These are phyloP conservation scores for Candida piceae DNA, from an alignment of 805 yeast genomes.

Conservation along the genomic window DNA sequence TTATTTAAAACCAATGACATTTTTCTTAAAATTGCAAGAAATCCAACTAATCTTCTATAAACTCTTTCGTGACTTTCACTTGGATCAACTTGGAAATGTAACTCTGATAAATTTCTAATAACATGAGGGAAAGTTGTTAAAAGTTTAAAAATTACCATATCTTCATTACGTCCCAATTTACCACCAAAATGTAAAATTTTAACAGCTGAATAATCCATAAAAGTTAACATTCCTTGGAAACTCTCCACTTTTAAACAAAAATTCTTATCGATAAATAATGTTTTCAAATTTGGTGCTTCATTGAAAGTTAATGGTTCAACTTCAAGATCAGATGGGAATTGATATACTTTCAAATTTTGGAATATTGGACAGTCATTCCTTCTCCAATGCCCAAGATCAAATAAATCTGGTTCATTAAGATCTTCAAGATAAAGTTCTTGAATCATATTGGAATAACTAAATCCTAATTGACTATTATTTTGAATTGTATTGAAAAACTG, in stretches of 20 bases:
- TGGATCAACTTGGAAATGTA: slow-evolving; percentile 24
- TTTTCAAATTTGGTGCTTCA: slow-evolving; percentile 23
- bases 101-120: slow-evolving; percentile 19
- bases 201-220: slow-evolving; percentile 19
- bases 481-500: slow-evolving; percentile 17
- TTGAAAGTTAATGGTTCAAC: slow-evolving; percentile 22
- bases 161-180: slow-evolving; percentile 29
- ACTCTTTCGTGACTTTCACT: slow-evolving; percentile 21
- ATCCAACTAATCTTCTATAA: slow-evolving; percentile 31
- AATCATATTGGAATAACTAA: slow-evolving; percentile 21
- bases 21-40: slow-evolving; percentile 29
- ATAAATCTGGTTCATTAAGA: slow-evolving; percentile 6
- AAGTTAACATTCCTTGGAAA: slow-evolving; percentile 20
- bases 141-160: slow-evolving; percentile 27
- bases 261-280: slow-evolving; percentile 23
- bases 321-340: slow-evolving; percentile 17
- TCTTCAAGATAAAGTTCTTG: slow-evolving; percentile 23
- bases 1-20: slow-evolving; percentile 25
- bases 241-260: slow-evolving; percentile 24
- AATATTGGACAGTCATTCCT: slow-evolving; percentile 6
- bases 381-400: slow-evolving; percentile 24
- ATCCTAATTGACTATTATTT: slow-evolving; percentile 13
- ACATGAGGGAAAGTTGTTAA: slow-evolving; percentile 25
- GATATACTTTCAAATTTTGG: slow-evolving; percentile 15
- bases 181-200: slow-evolving; percentile 21